A percentile compares a stretch with the other conserved stretches of the same genome.
phyloP scores from a whole-genome alignment of 306 rosid species.

The Leucaena leucocephala region DNA sequence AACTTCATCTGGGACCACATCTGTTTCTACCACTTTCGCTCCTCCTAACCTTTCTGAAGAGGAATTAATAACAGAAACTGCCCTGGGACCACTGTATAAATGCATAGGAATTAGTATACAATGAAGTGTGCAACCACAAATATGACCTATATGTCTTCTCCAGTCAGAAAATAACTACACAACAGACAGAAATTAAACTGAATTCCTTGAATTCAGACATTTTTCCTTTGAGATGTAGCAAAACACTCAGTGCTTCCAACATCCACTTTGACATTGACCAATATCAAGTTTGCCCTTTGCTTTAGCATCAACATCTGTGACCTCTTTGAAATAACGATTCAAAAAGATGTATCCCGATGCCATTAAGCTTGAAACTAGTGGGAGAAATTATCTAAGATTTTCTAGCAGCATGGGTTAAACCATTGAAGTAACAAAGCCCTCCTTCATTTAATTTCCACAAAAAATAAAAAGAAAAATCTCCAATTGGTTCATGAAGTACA shows the following conservation, averaged over 20 bases:
- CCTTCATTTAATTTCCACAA: slow-evolving; percentile 18
- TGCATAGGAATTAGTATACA: slow-evolving; percentile 27
- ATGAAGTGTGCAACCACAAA: slow-evolving; percentile 25
- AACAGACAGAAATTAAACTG: slow-evolving; percentile 4
- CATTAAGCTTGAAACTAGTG: slow-evolving; percentile 29
- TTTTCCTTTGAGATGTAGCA: slow-evolving; percentile 50
- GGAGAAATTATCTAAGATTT: slow-evolving; percentile 21
- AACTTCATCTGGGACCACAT: slow-evolving; percentile 77
- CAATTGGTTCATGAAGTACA: slow-evolving; percentile 30
- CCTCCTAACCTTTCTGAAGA: slow-evolving; percentile 89
- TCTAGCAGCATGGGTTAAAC: slow-evolving; percentile 4
- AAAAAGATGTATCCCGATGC: slow-evolving; percentile 92
- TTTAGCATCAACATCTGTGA: slow-evolving; percentile 76
- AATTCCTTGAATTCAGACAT: slow-evolving; percentile 12
- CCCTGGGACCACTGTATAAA: slow-evolving; percentile 83
- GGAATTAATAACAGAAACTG: slow-evolving; percentile 79
- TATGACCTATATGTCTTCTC: slow-evolving; percentile 9
- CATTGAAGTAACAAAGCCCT: slow-evolving; percentile 19
- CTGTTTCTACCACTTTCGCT: slow-evolving; percentile 70
- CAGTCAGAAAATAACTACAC: neutral
- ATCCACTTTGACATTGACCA: slow-evolving; percentile 52
- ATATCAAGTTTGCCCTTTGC: slow-evolving; percentile 58
- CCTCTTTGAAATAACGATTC: slow-evolving; percentile 78
- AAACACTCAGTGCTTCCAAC: slow-evolving; percentile 52
- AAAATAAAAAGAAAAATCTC: neutral